phyloP scores from a whole-genome alignment of 257 asterid genomes.

The Solanum tarapatanum region DNA sequence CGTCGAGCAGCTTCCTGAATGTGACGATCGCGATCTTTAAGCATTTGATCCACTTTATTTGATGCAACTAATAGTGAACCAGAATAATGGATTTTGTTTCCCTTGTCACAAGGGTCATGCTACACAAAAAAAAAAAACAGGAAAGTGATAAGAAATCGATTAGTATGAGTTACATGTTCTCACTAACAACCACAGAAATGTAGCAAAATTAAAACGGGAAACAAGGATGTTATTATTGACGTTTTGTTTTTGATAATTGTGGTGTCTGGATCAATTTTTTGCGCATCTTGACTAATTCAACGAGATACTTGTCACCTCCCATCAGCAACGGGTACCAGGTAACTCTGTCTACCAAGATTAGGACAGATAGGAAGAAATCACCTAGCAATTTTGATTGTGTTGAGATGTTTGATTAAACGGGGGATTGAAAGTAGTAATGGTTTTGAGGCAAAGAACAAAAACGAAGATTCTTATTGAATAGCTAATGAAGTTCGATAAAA shows the following conservation, averaged over 20 bases:
- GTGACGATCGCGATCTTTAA: constrained; percentile 72
- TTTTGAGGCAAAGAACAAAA: neutral
- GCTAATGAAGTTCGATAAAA: neutral
- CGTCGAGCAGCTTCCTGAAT: constrained; percentile 78
- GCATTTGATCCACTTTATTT: constrained; percentile 67
- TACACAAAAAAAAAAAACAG: neutral
- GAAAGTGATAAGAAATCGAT: neutral
- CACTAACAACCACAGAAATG: neutral
- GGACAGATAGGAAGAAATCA: neutral
- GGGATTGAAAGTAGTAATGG: neutral
- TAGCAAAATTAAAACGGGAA: neutral
- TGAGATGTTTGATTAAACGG: neutral
- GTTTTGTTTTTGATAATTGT: neutral
- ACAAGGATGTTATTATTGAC: neutral
- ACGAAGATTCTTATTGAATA: neutral
- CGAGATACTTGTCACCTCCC: neutral
- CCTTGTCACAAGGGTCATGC: constrained; percentile 30
- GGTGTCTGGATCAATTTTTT: neutral
- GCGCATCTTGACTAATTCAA: neutral
- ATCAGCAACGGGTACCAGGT: neutral
- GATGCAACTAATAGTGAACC: constrained; percentile 60
- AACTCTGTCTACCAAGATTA: neutral
- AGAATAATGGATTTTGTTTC: constrained; percentile 47
- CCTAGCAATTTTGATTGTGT: neutral
- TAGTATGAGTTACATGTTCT: neutral